phyloP scores from a whole-genome alignment of 108 stramenopile species.

The Cyclotella atomus region DNA sequence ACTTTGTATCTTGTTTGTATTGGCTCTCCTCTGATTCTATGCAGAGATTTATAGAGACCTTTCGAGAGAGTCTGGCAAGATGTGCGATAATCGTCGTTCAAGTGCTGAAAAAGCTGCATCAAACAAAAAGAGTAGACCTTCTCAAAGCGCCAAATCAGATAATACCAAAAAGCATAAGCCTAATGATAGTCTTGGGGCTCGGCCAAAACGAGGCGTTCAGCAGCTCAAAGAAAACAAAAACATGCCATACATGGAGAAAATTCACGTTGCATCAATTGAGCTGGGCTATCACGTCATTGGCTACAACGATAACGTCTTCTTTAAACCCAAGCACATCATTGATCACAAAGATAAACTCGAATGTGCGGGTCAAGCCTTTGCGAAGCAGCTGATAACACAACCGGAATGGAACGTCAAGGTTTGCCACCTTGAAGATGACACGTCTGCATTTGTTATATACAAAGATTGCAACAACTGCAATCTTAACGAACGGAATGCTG shows the following conservation, averaged over 20 bases:
- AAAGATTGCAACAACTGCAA: neutral
- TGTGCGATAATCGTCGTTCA: neutral
- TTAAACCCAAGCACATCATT: neutral
- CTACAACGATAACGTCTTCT: neutral
- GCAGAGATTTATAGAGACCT: neutral
- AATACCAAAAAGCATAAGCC: neutral
- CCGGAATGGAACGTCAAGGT: neutral
- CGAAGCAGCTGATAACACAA: neutral
- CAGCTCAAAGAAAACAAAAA: neutral
- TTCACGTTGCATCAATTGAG: neutral
- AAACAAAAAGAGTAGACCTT: neutral
- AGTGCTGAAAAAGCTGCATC: too few relatives aligned
- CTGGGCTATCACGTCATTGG: neutral
- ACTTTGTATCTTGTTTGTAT: neutral
- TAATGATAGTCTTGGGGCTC: neutral
- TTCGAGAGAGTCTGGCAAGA: neutral
- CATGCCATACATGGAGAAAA: neutral
- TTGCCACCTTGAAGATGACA: neutral
- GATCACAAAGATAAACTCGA: neutral
- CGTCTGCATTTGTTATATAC: neutral
- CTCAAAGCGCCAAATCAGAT: neutral
- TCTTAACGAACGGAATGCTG: neutral
- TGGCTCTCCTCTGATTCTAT: neutral
- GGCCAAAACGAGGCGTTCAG: neutral
- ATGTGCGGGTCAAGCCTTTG: constrained; percentile 9